Base-by-base conservation (phyloP, 192 early-diverging fungal species). In the Coemansia sp. region DNA sequence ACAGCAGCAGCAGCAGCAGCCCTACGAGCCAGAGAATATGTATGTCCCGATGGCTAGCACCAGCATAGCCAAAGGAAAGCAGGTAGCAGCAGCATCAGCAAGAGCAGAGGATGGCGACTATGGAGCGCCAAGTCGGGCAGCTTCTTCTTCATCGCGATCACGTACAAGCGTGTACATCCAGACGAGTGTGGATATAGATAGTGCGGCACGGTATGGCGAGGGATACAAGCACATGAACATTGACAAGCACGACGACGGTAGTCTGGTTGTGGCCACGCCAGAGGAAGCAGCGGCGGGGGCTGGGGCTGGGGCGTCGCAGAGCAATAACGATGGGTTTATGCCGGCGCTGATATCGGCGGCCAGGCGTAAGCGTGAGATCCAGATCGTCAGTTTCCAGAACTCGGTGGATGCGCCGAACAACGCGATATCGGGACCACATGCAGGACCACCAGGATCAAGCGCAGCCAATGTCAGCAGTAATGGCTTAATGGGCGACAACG, bases 361-460 rank as follows among this genome's bases (percentile, higher is more conserved):
- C 5, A 64, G 80, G n/a, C 71, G 80, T 37, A 83, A 83, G 61
- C 80, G 80, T 40, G 80, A 77, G 44, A 77, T 83, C 43, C 80
- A 77, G 75, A 83, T 83, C 37, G 63, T 83, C 49, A 61, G 65
- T 47, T 74, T 77, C 45, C 71, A 77, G 56, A 69, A 74, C 18
- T 21, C 71, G 0, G 72, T 83, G 0, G 80, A 83, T 42, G 47
- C 49, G 7, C 75, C 80, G 6, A 72, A 74, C n/a, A 75, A 63
- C 10, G 75, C 71, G 0, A 83, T 83, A 19, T 58, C 61, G 6
- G 67, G 64, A 11, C 15, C 18, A n/a, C 58, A 54, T 16, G 44
- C 45, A 19, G 50, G 57, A 12, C 21, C 57, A 59, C 12, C 39
- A 16, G 57, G 56, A 16, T 23, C 56, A 16, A 1, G 52, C 8